phyloP scores from a whole-genome alignment of 495 filamentous ascomycete genomes.

The Chaetomidium leptoderma region DNA sequence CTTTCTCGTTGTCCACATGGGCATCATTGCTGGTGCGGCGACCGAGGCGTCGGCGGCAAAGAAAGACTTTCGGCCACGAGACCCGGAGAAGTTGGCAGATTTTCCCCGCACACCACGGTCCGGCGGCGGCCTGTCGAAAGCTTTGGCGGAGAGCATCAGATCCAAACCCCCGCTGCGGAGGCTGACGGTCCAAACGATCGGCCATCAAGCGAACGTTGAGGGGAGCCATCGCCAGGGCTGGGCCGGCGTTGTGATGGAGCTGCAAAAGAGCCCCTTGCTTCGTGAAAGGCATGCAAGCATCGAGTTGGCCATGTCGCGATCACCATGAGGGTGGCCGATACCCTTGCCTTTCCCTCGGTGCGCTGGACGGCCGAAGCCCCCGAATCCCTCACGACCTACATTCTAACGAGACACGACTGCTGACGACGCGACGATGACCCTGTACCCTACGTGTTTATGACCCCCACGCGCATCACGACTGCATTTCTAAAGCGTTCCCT shows the following conservation, averaged over 20 bases:
- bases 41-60: slow-evolving; percentile 34
- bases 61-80: slow-evolving; percentile 25
- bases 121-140: slow-evolving; percentile 25
- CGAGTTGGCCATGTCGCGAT: slow-evolving; percentile 42
- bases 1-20: slow-evolving; percentile 53
- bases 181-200: slow-evolving; percentile 44
- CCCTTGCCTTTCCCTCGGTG: slow-evolving; percentile 4
- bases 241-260: slow-evolving; percentile 51
- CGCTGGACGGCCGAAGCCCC: not conserved
- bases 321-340: slow-evolving; percentile 12
- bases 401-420: slow-evolving; percentile 3
- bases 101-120: slow-evolving; percentile 12
- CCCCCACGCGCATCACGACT: not conserved
- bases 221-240: slow-evolving; percentile 42
- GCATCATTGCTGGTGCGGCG: slow-evolving; percentile 45
- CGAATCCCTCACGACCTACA: not conserved
- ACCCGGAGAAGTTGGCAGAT: slow-evolving; percentile 28
- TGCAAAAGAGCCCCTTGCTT: slow-evolving; percentile 49
- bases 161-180: slow-evolving; percentile 40
- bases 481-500: not conserved
- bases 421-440: not conserved
- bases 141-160: slow-evolving; percentile 38
- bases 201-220: slow-evolving; percentile 37
- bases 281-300: slow-evolving; percentile 50
- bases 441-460: slow-evolving; percentile 5